Percentiles rank a stretch among this genome's conserved stretches.
Evolutionary conservation across 441 rosid genomes (phyloP).

Genomic region (Erodium chrysanthum): DNA sequence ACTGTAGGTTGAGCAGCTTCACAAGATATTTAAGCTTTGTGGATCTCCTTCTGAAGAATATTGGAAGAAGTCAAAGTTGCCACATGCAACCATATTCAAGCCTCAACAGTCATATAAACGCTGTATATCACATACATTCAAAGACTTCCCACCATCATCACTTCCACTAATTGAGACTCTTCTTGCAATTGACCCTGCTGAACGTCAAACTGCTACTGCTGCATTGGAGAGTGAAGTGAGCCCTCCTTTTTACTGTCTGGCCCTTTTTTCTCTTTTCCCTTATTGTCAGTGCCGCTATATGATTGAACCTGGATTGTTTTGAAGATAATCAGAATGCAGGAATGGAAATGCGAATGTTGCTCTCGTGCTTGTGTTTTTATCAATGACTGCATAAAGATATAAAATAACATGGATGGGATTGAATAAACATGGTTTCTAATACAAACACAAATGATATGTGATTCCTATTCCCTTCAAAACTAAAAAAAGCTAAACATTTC

Average conservation of each 20-base stretch:
- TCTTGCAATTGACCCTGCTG: slow-evolving; percentile 47
- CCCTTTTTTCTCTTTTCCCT: not conserved
- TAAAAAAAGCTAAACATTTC: not conserved
- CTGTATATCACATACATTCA: slow-evolving; percentile 41
- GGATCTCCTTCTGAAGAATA: no score
- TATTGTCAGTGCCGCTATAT: not conserved
- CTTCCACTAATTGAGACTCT: slow-evolving; percentile 47
- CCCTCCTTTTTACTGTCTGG: not conserved
- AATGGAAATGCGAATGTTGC: not conserved
- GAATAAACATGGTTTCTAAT: not conserved
- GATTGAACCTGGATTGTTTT: not conserved
- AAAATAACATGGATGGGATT: not conserved
- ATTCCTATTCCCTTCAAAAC: not conserved
- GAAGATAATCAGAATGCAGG: not conserved
- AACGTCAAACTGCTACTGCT: slow-evolving; percentile 44
- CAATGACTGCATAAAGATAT: not conserved
- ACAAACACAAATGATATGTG: not conserved
- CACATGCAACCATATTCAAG: no score
- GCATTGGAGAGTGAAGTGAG: slow-evolving; percentile 51
- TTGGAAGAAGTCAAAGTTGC: no score
- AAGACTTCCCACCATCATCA: slow-evolving; percentile 43
- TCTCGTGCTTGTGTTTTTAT: not conserved
- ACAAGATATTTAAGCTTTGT: slow-evolving; percentile 49
- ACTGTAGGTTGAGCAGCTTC: slow-evolving; percentile 52
- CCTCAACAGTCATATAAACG: slow-evolving; percentile 44